Evolutionary conservation across 1,284 basidiomycete species (phyloP).

Genomic region (Trametes versicolor): DNA sequence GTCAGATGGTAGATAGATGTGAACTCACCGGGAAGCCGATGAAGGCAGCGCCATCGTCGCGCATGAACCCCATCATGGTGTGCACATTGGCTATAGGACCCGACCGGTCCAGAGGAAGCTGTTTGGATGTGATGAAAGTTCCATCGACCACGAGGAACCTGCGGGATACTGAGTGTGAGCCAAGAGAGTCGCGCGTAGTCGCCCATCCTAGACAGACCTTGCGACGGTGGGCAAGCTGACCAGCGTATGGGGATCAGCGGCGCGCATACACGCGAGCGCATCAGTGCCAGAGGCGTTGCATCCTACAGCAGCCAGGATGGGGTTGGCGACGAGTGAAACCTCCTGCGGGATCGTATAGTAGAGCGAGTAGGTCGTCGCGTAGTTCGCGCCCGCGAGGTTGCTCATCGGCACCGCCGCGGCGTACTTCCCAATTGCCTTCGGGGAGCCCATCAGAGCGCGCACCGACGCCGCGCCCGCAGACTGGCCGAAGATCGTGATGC

Average conservation of each 20-base stretch:
- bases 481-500: constrained; percentile 53
- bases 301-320: constrained; percentile 48
- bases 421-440: constrained; percentile 55
- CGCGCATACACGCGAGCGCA: constrained; percentile 46
- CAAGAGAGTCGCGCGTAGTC: not conserved
- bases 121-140: constrained; percentile 50
- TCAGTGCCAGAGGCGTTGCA: constrained; percentile 41
- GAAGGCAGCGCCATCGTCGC: constrained; percentile 51
- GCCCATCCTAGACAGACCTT: constrained; percentile 36
- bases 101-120: constrained; percentile 51
- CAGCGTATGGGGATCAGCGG: constrained; percentile 44
- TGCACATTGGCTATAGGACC: constrained; percentile 53
- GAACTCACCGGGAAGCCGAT: constrained; percentile 41
- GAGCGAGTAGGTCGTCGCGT: constrained; percentile 52
- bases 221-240: constrained; percentile 47
- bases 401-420: constrained; percentile 57
- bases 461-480: constrained; percentile 51
- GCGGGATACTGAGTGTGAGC: not conserved
- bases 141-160: constrained; percentile 59
- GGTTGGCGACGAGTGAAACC: constrained; percentile 43
- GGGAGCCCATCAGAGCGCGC: constrained; percentile 53
- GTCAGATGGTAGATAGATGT: not conserved
- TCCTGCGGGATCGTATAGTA: constrained; percentile 50
- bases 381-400: constrained; percentile 57
- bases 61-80: constrained; percentile 57